phyloP scores from a whole-genome alignment of 1,139 yeast species.

The Pichia sp. region DNA sequence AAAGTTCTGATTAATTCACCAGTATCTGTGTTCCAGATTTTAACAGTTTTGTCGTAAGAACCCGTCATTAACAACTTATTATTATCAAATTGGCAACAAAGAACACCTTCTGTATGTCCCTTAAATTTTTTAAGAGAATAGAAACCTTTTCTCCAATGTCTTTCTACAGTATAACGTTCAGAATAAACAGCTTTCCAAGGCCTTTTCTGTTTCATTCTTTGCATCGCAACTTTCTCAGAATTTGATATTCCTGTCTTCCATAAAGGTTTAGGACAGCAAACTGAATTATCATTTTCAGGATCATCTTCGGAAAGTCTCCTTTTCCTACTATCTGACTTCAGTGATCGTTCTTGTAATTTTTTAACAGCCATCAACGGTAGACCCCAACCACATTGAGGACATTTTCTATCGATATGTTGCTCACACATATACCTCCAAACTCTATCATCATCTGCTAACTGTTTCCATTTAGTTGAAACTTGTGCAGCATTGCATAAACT shows the following conservation, averaged over 20 bases:
- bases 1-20: slow-evolving; percentile 73
- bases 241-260: slow-evolving; percentile 23
- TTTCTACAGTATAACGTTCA: slow-evolving; percentile 83
- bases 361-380: slow-evolving; percentile 84
- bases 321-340: slow-evolving; percentile 14
- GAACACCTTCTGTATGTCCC: slow-evolving; percentile 85
- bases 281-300: slow-evolving; percentile 9
- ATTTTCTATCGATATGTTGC: slow-evolving; percentile 93
- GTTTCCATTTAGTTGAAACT: slow-evolving; percentile 80
- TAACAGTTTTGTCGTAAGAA: slow-evolving; percentile 80
- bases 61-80: slow-evolving; percentile 80
- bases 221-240: neutral
- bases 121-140: slow-evolving; percentile 57
- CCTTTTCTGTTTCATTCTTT: slow-evolving; percentile 38
- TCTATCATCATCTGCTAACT: slow-evolving; percentile 86
- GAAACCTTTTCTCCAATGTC: slow-evolving; percentile 87
- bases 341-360: slow-evolving; percentile 44
- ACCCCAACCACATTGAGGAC: slow-evolving; percentile 99
- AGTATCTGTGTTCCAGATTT: slow-evolving; percentile 81
- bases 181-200: slow-evolving; percentile 97
- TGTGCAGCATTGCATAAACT: slow-evolving; percentile 91
- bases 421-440: slow-evolving; percentile 99
- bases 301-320: slow-evolving; percentile 26
- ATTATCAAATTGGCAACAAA: slow-evolving; percentile 75
- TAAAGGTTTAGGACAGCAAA: slow-evolving; percentile 21